Conservation (phyloP, 2,329 filamentous ascomycete species). For the Alternaria postmessia region DNA sequence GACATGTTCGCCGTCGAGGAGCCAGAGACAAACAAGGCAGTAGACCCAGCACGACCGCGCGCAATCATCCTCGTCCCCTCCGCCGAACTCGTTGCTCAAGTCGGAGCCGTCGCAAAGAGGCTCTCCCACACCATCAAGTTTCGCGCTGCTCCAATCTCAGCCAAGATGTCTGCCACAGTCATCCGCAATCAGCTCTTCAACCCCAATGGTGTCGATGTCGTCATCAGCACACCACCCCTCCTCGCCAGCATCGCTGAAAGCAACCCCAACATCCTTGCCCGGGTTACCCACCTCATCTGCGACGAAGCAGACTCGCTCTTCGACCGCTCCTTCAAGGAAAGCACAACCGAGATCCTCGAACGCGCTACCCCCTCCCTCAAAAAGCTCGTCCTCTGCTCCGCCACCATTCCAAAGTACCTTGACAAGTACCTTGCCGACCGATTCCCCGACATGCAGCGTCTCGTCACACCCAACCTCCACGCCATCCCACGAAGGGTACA, state of each 20-base stretch:
- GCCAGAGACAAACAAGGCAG: constrained; percentile 64
- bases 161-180: constrained; percentile 75
- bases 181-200: constrained; percentile 88
- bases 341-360: constrained; percentile 83
- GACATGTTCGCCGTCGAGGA: constrained; percentile 69
- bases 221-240: constrained; percentile 89
- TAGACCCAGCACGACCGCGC: constrained; percentile 79
- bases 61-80: constrained; percentile 91
- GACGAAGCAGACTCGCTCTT: constrained; percentile 97
- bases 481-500: constrained; percentile 95
- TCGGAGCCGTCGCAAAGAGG: constrained; percentile 79
- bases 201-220: constrained; percentile 80
- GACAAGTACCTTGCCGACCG: constrained; percentile 83
- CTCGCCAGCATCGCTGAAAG: constrained; percentile 86
- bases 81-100: constrained; percentile 88
- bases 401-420: constrained; percentile 89
- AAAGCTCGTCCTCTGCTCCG: constrained; percentile 91
- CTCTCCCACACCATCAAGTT: constrained; percentile 88
- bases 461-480: constrained; percentile 95
- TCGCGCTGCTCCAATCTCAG: constrained; percentile 82
- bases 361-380: constrained; percentile 80
- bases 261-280: constrained; percentile 91
- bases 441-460: constrained; percentile 82
- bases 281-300: constrained; percentile 85
- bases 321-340: constrained; percentile 88